Evolutionary conservation across 129 eudicot species (phyloP).

Genomic region (Mikania micrantha): DNA sequence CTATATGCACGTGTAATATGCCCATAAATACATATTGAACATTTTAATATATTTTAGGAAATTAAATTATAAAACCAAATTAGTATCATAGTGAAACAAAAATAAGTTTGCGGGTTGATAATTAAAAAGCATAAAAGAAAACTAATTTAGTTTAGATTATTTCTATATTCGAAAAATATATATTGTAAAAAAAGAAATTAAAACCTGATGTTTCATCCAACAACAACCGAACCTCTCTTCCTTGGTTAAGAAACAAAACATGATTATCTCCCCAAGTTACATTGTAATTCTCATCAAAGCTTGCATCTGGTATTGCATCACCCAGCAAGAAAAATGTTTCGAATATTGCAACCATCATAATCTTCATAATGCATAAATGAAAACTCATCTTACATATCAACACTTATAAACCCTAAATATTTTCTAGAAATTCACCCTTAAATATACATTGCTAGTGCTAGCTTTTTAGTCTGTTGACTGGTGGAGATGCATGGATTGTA

Average conservation of each 20-base stretch:
- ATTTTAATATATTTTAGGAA: neutral
- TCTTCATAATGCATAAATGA: neutral
- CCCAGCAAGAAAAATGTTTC: neutral
- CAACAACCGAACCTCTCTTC: constrained; percentile 21
- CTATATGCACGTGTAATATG: too few species aligned
- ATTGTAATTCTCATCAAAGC: constrained; percentile 23
- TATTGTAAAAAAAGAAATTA: neutral
- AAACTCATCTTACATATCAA: constrained; percentile 23
- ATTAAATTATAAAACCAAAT: neutral
- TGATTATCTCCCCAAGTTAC: constrained; percentile 25
- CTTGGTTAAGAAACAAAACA: constrained; percentile 12
- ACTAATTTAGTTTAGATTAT: too few species aligned
- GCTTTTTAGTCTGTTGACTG: neutral
- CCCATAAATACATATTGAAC: too few species aligned
- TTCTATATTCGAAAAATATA: too few species aligned
- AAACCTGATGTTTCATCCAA: constrained; percentile 25
- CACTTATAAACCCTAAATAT: neutral
- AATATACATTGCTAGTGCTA: neutral
- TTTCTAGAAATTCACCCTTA: neutral
- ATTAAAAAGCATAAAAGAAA: neutral
- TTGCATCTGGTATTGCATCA: neutral
- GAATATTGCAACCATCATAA: neutral
- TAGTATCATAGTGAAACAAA: neutral
- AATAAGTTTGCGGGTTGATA: neutral
- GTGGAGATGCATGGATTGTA: constrained; percentile 1